Base-by-base conservation (phyloP, 345 rosid species). In the Mallotus nudiflorus region DNA sequence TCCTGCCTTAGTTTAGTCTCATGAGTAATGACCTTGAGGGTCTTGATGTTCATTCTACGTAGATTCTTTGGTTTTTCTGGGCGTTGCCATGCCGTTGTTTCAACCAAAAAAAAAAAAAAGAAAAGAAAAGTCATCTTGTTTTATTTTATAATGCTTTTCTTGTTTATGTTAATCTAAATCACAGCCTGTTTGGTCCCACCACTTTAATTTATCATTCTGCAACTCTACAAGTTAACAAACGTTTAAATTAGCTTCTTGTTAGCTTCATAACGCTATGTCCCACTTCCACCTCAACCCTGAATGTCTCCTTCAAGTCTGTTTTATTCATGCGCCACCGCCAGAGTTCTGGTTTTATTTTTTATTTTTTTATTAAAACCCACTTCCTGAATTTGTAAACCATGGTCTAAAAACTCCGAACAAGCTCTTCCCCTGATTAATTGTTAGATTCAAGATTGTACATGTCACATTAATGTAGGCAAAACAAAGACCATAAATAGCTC, bases 401-500 rank as follows among this genome's bases (percentile, higher is more conserved):
- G 50, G 18, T 60, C 60, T 25, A 50, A 14, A 11, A 6, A 33
- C 37, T 33, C 37, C 42, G 27, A 33, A 24, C 31, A 54, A 11
- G 58, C 0, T 22, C 24, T 14, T 22, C 29, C 27, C 10, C 10
- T 45, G 19, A 22, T 13, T 15, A 27, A 40, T 40, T 22, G 27
- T 25, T 42, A 7, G 18, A 3, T 40, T 16, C 1, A 51, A 42
- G 11, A 19, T 62, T 15, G 10, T 14, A 12, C 52, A 25, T 40
- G 24, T 14, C 15, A 40, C 52, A 7, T 3, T 37, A 39, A 51
- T 37, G 50, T 16, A 25, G 3, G 60, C 16, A 24, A 39, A 37
- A 60, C 67, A 22, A 60, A 20, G 18, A 22, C 49, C 16, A 70
- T 70, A 50, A 60, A 60, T 33, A 60, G 12, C 27, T 22, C 9